Conservation (phyloP, 2,329 filamentous ascomycete species). For the Aspergillus sp. region DNA sequence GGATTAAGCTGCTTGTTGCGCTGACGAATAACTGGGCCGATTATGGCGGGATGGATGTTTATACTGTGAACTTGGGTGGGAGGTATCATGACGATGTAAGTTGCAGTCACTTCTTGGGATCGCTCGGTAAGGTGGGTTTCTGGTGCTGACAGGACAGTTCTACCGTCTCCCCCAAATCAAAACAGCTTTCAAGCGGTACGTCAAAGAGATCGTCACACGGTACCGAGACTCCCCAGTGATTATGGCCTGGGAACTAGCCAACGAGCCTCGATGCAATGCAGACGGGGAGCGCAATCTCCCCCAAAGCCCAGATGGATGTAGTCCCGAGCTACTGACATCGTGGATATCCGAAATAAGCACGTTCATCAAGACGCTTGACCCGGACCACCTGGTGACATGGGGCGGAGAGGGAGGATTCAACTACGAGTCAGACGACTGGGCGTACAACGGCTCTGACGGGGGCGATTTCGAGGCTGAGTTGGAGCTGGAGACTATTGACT, state of each 20-base stretch:
- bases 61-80: conserved; percentile 15
- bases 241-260: conserved; percentile 17
- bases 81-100: conserved; percentile 14
- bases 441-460: conserved; percentile 13
- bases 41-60: conserved; percentile 17
- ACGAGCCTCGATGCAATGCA: conserved; percentile 17
- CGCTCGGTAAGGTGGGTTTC: no score
- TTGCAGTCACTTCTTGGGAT: no score
- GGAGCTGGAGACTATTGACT: conserved; percentile 12
- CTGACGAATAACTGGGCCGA: conserved; percentile 18
- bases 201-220: conserved; percentile 14
- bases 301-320: conserved; percentile 8
- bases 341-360: conserved; percentile 19
- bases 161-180: conserved; percentile 15
- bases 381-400: conserved; percentile 17
- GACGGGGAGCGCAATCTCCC: conserved; percentile 14
- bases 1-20: conserved; percentile 15
- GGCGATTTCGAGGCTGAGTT: conserved; percentile 15
- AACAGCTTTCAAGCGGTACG: conserved; percentile 14
- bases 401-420: conserved; percentile 17
- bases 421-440: conserved; percentile 16
- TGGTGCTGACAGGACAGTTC: conserved; percentile 6
- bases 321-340: conserved; percentile 7
- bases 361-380: conserved; percentile 16
- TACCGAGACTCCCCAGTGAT: conserved; percentile 12